Percentiles rank a stretch among this genome's conserved stretches.
Evolutionary conservation across 352 stramenopile species (phyloP).

Genomic region (Globisporangium recalcitrans): DNA sequence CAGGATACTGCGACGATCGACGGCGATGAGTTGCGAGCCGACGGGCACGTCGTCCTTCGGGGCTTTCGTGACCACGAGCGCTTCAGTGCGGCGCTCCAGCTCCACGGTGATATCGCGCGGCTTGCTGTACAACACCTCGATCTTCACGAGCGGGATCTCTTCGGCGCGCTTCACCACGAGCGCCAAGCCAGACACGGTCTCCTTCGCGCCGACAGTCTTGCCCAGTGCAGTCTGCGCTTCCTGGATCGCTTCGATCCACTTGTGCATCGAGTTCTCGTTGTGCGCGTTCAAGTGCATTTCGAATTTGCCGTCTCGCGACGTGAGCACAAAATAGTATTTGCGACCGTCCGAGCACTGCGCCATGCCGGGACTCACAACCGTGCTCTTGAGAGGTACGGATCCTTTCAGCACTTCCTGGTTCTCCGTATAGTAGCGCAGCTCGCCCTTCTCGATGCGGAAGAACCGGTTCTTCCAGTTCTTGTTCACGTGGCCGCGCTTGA

Average conservation of each 20-base stretch:
- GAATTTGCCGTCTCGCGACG: constrained; percentile 73
- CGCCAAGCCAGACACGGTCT: constrained; percentile 54
- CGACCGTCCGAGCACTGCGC: constrained; percentile 73
- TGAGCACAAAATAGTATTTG: constrained; percentile 84
- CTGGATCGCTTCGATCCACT: constrained; percentile 83
- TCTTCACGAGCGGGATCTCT: constrained; percentile 66
- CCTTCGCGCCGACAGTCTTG: constrained; percentile 34
- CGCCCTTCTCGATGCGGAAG: constrained; percentile 78
- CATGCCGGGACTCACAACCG: constrained; percentile 81
- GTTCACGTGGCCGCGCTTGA: constrained; percentile 80
- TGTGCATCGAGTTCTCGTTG: constrained; percentile 80
- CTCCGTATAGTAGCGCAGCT: constrained; percentile 82
- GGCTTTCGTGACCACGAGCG: constrained; percentile 59
- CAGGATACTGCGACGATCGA: constrained; percentile 58
- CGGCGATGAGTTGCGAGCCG: constrained; percentile 67
- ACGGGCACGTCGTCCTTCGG: constrained; percentile 46
- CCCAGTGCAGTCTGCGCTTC: constrained; percentile 63
- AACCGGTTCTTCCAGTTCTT: constrained; percentile 89
- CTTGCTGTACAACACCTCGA: constrained; percentile 52
- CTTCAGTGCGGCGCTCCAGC: constrained; percentile 70
- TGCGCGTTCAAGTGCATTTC: constrained; percentile 83
- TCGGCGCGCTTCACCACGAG: constrained; percentile 74
- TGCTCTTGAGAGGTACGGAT: constrained; percentile 65
- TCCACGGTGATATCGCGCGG: constrained; percentile 65
- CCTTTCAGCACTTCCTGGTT: constrained; percentile 72